Base-by-base conservation (phyloP, 495 filamentous ascomycete genomes). In the Cercophora sp. region DNA sequence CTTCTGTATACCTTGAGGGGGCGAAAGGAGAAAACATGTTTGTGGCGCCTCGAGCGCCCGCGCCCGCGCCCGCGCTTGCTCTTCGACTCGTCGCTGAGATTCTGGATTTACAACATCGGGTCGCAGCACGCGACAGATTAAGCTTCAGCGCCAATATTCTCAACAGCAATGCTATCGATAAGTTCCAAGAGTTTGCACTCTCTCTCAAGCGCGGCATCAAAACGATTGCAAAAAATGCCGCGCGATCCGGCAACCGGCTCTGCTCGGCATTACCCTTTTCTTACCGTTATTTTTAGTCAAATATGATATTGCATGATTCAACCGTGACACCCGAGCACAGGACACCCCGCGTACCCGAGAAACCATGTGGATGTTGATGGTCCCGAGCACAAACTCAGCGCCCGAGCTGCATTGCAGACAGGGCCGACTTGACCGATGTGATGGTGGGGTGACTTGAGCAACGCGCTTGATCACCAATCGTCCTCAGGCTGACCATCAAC, bases 221-320 rank as follows among this genome's bases (percentile, higher is more conserved):
- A 44, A 23, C 20, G 22, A 27, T 15, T 9, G 18, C 20, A n/a
- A 43, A 11, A 27, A 44, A 26, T 44, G 41, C 41, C 20, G 41
- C 22, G 41, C 11, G 37, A 13, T 19, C 41, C 41, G 22, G 24
- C 16, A 24, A 8, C n/a, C 16, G 41, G 24, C 18, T 11, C 41
- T 44, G 4, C 16, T 47, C 44, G 44, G 44, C 15, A 47, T 47
- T 32, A 13, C 44, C 44, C 4, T 32, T 47, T 31, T 16, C 10
- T 29, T 27, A 31, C 44, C 44, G 44, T 47, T 47, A 47, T 47
- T 47, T 47, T 47, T 47, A 47, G 44, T 47, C 27, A 47, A 15
- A 20, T 15, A 16, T 19, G 37, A 41, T 41, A 41, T 41, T 41
- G 44, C 44, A 15, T 16, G 22, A 25, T 24, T 27, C 22, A 44